A percentile compares a stretch with the other conserved stretches of the same genome.
phyloP scores from a whole-genome alignment of 345 rosid genomes.

The Eucalyptus paniculata region DNA sequence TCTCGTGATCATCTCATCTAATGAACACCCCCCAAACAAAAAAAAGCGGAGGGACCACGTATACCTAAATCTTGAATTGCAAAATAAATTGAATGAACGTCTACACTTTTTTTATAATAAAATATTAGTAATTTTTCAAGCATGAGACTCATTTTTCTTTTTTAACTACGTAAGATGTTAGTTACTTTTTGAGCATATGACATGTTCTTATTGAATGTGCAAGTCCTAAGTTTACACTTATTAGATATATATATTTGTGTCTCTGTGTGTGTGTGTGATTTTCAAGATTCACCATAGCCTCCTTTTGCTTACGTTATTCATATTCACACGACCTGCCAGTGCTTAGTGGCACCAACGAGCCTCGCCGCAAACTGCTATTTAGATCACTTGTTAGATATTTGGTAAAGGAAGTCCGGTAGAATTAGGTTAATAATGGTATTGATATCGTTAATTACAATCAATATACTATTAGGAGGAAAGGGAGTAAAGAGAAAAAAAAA shows the following conservation, averaged over 20 bases:
- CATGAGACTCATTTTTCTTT: background rate
- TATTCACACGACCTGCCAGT: too few relatives aligned
- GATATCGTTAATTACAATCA: background rate
- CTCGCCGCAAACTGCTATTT: too few relatives aligned
- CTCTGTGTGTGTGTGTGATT: too few relatives aligned
- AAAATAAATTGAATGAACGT: background rate
- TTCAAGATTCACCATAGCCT: too few relatives aligned
- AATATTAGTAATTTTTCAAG: background rate
- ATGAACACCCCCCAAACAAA: background rate
- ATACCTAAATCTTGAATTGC: background rate
- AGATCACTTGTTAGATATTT: background rate
- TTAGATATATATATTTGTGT: too few relatives aligned
- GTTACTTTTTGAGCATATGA: background rate
- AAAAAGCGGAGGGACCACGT: background rate
- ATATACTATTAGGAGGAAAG: background rate
- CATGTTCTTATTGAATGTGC: background rate
- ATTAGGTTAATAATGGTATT: background rate
- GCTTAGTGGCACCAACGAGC: rapidly evolving
- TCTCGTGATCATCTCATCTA: background rate
- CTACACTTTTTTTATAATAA: background rate
- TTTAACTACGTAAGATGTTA: background rate
- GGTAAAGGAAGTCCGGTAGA: background rate
- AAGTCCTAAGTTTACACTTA: background rate
- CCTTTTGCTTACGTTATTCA: too few relatives aligned
- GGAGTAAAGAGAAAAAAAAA: background rate